Evolutionary conservation across 352 stramenopile species (phyloP), one percentile per base, ranked within the genome.

Genomic region (Phytophthora quininea): DNA sequence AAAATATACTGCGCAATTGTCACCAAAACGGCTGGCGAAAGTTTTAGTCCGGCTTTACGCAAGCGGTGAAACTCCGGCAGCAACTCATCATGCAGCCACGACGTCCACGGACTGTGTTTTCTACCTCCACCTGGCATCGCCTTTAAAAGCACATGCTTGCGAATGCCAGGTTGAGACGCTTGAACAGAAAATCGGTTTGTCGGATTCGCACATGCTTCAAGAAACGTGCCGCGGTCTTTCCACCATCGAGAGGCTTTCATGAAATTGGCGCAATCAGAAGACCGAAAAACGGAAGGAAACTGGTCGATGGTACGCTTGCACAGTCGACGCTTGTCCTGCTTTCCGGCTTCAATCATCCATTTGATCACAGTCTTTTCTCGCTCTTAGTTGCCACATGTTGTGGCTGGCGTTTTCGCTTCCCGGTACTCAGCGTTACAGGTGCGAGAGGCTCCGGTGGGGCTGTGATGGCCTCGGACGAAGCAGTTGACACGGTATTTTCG

Each of bases 261-360:
- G 47, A 14, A 54, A 33, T 54, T 54, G 47, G 47, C 47, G 24
- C 15, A 3, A 15, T 12, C 19, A 37, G 5, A 11, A 4, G n/a
- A n/a, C n/a, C 47, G 47, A 54, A 54, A 54, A 31, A 12, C 19
- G 4, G 14, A 12, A 54, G 47, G 8, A 54, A 54, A 54, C 30
- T 54, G 47, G 4, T 2, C 8, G n/a, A n/a, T n/a, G n/a, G n/a
- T n/a, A n/a, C n/a, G n/a, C n/a, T n/a, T n/a, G n/a, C n/a, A n/a
- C n/a, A n/a, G n/a, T n/a, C n/a, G n/a, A n/a, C n/a, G n/a, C n/a
- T n/a, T n/a, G n/a, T n/a, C n/a, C n/a, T n/a, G n/a, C n/a, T n/a
- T n/a, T n/a, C n/a, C n/a, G n/a, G n/a, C n/a, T n/a, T n/a, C n/a
- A n/a, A n/a, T n/a, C n/a, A n/a, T n/a, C n/a, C n/a, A n/a, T n/a